phyloP scores from a whole-genome alignment of 306 rosid species.

The Castanea mollissima region DNA sequence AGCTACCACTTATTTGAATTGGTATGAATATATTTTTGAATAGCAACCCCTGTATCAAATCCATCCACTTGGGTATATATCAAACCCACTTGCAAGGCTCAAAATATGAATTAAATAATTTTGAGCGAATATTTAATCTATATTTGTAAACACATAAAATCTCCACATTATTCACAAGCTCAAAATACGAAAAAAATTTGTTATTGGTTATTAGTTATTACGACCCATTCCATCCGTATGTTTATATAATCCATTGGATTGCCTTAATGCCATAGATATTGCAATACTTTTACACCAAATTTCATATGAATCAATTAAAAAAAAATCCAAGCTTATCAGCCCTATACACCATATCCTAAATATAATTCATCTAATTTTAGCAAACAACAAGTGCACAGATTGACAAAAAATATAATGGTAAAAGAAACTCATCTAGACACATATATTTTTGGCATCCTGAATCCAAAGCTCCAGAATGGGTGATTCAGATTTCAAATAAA shows the following conservation, averaged over 20 bases:
- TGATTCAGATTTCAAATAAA: too few species aligned
- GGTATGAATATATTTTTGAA: background rate
- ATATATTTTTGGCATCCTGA: conserved; percentile 84
- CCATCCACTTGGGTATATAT: background rate
- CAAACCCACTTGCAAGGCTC: background rate
- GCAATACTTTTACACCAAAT: background rate
- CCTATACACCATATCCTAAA: background rate
- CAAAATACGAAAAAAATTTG: background rate
- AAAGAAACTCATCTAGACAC: conserved; percentile 61
- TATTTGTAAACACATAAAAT: too few species aligned
- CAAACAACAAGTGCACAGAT: background rate
- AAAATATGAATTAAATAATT: background rate
- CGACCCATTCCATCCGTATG: background rate
- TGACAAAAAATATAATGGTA: background rate
- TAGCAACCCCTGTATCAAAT: background rate
- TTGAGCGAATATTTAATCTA: background rate
- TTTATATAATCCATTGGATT: background rate
- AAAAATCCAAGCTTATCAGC: background rate
- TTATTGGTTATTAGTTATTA: background rate
- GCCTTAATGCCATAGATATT: background rate
- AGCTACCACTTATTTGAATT: too few species aligned
- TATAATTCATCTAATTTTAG: too few species aligned
- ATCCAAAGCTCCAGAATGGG: conserved; percentile 76
- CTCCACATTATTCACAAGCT: background rate
- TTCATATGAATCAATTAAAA: background rate